Percentiles rank a stretch among this genome's conserved stretches.
These are phyloP conservation scores for Kurtzmaniella quercitrusa DNA, from an alignment of 1,139 yeast genomes.

Conservation along the genomic window DNA sequence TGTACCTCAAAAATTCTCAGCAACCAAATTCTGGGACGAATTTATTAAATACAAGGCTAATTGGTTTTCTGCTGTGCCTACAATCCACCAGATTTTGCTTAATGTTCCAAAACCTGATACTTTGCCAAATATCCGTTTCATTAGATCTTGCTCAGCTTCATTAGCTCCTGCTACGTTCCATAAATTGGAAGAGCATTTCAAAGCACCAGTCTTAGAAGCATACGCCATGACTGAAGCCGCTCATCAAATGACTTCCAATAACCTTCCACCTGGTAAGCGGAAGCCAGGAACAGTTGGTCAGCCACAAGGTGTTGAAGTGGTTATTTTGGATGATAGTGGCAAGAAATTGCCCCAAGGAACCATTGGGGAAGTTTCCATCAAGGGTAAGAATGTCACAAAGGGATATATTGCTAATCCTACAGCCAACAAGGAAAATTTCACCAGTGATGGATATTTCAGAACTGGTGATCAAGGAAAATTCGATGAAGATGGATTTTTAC, in stretches of 20 bases:
- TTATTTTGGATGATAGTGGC: conserved; percentile 46
- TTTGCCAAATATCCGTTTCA: conserved; percentile 52
- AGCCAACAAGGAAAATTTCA: conserved; percentile 63
- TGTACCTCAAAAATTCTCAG: conserved; percentile 56
- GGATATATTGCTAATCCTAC: conserved; percentile 66
- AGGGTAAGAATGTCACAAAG: conserved; percentile 63
- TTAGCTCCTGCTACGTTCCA: conserved; percentile 60
- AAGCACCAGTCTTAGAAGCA: conserved; percentile 67
- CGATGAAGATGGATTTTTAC: conserved; percentile 54
- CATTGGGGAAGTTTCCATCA: conserved; percentile 63
- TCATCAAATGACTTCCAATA: conserved; percentile 70
- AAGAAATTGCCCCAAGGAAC: conserved; percentile 39
- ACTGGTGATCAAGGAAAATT: conserved; percentile 70
- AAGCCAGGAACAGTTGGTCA: conserved; percentile 72
- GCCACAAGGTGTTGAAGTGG: conserved; percentile 53
- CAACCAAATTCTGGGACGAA: conserved; percentile 54
- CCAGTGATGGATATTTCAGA: conserved; percentile 53
- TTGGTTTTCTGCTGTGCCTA: conserved; percentile 75
- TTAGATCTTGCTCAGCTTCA: conserved; percentile 66
- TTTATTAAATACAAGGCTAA: conserved; percentile 45
- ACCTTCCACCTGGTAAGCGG: conserved; percentile 58
- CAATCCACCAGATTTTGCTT: conserved; percentile 61
- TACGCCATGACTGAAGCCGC: conserved; percentile 78
- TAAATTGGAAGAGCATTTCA: conserved; percentile 49
- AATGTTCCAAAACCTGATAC: conserved; percentile 45